phyloP scores from a whole-genome alignment of 2,329 filamentous ascomycete genomes.

The Xylaria sp. region DNA sequence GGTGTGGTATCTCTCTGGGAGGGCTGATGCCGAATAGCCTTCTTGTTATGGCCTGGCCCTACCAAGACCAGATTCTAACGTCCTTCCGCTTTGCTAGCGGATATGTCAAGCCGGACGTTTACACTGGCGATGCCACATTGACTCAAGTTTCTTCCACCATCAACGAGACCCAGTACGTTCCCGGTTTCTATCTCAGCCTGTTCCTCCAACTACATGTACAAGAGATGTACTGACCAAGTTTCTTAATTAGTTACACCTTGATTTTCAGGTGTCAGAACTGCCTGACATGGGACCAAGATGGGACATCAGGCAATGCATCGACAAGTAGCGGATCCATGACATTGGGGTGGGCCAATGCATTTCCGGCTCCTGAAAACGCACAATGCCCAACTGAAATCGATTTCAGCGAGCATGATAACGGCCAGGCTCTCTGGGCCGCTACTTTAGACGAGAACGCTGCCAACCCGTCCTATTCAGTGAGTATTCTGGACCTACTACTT shows the following conservation, averaged over 20 bases:
- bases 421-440: constrained; percentile 57
- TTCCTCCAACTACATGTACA: no score
- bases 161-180: constrained; percentile 58
- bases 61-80: constrained; percentile 55
- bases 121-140: constrained; percentile 63
- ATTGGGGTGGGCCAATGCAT: constrained; percentile 60
- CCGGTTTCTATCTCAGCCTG: no score
- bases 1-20: constrained; percentile 60
- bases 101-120: constrained; percentile 60
- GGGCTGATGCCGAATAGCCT: constrained; percentile 61
- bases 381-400: constrained; percentile 47
- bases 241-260: constrained; percentile 62
- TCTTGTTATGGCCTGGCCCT: constrained; percentile 61
- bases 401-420: constrained; percentile 59
- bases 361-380: constrained; percentile 45
- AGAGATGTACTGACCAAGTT: no score
- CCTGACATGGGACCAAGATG: constrained; percentile 55
- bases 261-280: constrained; percentile 68
- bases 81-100: constrained; percentile 61
- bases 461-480: constrained; percentile 47
- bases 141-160: constrained; percentile 62
- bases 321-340: constrained; percentile 50
- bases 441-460: constrained; percentile 40
- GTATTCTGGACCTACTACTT: no score
- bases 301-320: constrained; percentile 45